Percentiles rank a stretch among this genome's conserved stretches.
Evolutionary conservation across 2,329 filamentous ascomycete species (phyloP).

Genomic region (Pseudocercospora eumusae): DNA sequence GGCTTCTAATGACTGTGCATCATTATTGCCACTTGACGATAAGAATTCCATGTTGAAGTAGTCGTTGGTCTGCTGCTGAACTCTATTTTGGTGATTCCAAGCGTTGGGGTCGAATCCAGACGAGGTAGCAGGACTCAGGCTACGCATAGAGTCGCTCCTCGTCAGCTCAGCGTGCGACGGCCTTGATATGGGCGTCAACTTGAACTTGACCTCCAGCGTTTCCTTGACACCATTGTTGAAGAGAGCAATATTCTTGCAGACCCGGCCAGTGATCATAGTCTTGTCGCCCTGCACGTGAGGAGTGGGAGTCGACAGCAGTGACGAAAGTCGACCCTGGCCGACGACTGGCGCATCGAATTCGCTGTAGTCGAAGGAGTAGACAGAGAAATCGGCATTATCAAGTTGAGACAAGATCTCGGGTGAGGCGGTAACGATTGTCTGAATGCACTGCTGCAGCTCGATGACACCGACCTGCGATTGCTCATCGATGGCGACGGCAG

Average conservation of each 20-base stretch:
- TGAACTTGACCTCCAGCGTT: conserved; percentile 89
- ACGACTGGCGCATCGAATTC: conserved; percentile 91
- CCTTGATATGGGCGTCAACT: conserved; percentile 74
- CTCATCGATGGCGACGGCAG: conserved; percentile 79
- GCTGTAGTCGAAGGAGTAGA: conserved; percentile 96
- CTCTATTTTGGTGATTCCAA: conserved; percentile 69
- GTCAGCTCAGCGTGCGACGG: conserved; percentile 62
- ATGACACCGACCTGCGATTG: conserved; percentile 79
- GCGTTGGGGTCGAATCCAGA: conserved; percentile 68
- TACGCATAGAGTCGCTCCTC: conserved; percentile 60
- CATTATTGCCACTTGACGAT: conserved; percentile 25
- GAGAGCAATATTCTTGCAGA: conserved; percentile 81
- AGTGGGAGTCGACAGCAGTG: conserved; percentile 67
- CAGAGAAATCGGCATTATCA: conserved; percentile 77
- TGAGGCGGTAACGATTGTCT: conserved; percentile 75
- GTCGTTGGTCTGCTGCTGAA: conserved; percentile 44
- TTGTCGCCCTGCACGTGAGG: conserved; percentile 62
- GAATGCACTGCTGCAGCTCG: conserved; percentile 81
- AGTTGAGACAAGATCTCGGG: conserved; percentile 78
- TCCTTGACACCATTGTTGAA: conserved; percentile 83
- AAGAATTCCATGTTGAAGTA: conserved; percentile 34
- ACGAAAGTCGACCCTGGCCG: conserved; percentile 92
- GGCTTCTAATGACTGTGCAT: conserved; percentile 34
- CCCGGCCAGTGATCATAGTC: conserved; percentile 80
- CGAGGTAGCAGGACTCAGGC: conserved; percentile 59